Evolutionary conservation across 805 yeast genomes (phyloP).

Genomic region (Cyberlindnera xylosilytica): DNA sequence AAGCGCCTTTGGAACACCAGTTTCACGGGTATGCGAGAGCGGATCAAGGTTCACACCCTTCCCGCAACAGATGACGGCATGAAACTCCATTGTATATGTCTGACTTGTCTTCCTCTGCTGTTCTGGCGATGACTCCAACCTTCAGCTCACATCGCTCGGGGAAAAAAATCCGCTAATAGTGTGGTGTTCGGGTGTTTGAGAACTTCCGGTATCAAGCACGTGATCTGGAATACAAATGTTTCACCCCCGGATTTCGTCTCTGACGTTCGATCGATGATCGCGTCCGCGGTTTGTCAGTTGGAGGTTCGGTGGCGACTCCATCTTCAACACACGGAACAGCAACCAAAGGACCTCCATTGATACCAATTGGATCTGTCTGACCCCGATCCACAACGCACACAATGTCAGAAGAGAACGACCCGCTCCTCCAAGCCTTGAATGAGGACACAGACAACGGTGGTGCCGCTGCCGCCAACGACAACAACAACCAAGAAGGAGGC

Average conservation of each 20-base stretch:
- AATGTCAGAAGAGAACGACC: constrained; percentile 68
- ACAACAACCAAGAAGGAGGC: constrained; percentile 11
- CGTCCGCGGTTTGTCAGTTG: too few relatives aligned
- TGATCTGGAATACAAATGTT: too few relatives aligned
- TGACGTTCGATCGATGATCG: too few relatives aligned
- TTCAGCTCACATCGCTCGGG: too few relatives aligned
- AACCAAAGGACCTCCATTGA: neutral
- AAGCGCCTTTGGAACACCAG: constrained; percentile 78
- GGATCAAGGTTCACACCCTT: constrained; percentile 74
- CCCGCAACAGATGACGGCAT: constrained; percentile 89
- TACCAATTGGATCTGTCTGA: too few relatives aligned
- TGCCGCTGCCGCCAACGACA: constrained; percentile 12
- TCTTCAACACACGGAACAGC: neutral
- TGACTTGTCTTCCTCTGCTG: too few relatives aligned
- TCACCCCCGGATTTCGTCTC: too few relatives aligned
- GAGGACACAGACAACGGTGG: constrained; percentile 19
- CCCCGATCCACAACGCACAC: too few relatives aligned
- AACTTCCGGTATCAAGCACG: too few relatives aligned
- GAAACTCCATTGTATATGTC: constrained; percentile 71
- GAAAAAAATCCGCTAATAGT: neutral
- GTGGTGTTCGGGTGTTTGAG: too few relatives aligned
- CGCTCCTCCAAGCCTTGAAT: constrained; percentile 65
- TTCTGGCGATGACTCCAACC: neutral
- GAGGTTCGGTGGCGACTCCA: neutral
- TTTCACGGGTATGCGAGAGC: constrained; percentile 55